Conservation (phyloP, 139 green algal genomes). For the Tetraselmis striata region DNA sequence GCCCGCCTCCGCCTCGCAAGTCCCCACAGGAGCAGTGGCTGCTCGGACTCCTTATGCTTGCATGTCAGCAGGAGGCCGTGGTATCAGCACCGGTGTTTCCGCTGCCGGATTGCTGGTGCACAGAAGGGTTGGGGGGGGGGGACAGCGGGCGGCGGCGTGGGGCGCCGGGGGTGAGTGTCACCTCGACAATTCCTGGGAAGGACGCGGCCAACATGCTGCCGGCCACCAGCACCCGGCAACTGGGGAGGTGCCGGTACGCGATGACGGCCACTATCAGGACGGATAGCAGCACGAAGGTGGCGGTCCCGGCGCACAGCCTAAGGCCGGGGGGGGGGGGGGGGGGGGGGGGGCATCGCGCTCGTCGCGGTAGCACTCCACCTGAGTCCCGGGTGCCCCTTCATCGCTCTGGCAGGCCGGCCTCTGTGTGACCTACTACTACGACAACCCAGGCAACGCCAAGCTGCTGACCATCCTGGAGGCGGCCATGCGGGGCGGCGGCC, state of each 20-base stretch:
- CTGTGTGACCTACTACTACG: neutral
- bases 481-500: neutral
- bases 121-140: too few species aligned
- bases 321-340: neutral
- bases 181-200: neutral
- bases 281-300: neutral
- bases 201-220: neutral
- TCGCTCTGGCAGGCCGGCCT: neutral
- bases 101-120: too few species aligned
- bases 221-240: neutral
- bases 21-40: too few species aligned
- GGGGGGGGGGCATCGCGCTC: too few species aligned
- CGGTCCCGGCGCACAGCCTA: neutral
- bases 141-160: too few species aligned
- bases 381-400: too few species aligned
- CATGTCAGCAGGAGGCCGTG: too few species aligned
- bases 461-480: neutral
- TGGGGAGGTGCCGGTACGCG: neutral
- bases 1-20: too few species aligned
- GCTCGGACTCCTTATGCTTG: too few species aligned
- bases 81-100: too few species aligned
- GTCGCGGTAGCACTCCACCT: too few species aligned
- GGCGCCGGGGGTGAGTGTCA: too few species aligned
- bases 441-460: neutral
- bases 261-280: neutral